Conservation (phyloP, 2,329 filamentous ascomycete species). For the Emmonsia crescens region DNA sequence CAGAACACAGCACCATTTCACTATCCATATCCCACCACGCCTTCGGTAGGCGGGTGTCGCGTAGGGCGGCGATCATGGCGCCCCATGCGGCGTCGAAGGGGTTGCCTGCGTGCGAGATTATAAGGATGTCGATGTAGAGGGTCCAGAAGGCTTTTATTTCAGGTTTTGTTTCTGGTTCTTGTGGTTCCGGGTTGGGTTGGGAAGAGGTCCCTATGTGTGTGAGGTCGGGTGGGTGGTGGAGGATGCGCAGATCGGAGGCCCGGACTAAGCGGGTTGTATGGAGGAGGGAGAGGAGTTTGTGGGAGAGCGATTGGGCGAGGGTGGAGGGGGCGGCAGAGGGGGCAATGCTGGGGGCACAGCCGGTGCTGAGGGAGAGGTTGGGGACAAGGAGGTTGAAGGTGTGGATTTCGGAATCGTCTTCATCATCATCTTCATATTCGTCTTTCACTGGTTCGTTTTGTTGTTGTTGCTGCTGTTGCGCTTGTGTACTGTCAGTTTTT, state of each 20-base stretch:
- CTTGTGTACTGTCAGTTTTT: slow-evolving; percentile 18
- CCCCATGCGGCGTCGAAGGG: slow-evolving; percentile 87
- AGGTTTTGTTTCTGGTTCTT: slow-evolving; percentile 23
- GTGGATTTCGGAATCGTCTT: slow-evolving; percentile 37
- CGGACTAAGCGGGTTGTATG: slow-evolving; percentile 59
- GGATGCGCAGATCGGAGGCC: slow-evolving; percentile 61
- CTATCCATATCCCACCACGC: slow-evolving; percentile 77
- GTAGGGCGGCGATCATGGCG: slow-evolving; percentile 67
- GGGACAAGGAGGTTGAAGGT: slow-evolving; percentile 66
- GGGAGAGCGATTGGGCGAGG: slow-evolving; percentile 74
- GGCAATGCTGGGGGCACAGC: slow-evolving; percentile 73
- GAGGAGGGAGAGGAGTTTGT: slow-evolving; percentile 64
- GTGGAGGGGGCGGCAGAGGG: slow-evolving; percentile 72
- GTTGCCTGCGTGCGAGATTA: slow-evolving; percentile 86
- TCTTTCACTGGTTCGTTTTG: slow-evolving; percentile 7
- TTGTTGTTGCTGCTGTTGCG: slow-evolving; percentile 1
- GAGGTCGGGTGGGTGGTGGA: slow-evolving; percentile 42
- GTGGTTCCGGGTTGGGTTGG: slow-evolving; percentile 27
- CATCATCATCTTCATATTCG: slow-evolving; percentile 35
- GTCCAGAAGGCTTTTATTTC: slow-evolving; percentile 83
- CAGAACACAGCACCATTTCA: slow-evolving; percentile 67
- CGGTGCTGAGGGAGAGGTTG: slow-evolving; percentile 86
- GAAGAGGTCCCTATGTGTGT: slow-evolving; percentile 18
- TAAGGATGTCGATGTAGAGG: slow-evolving; percentile 88
- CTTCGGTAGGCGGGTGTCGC: slow-evolving; percentile 62